phyloP scores from a whole-genome alignment of 1,139 yeast species.

The Scheffersomyces illinoinensis region DNA sequence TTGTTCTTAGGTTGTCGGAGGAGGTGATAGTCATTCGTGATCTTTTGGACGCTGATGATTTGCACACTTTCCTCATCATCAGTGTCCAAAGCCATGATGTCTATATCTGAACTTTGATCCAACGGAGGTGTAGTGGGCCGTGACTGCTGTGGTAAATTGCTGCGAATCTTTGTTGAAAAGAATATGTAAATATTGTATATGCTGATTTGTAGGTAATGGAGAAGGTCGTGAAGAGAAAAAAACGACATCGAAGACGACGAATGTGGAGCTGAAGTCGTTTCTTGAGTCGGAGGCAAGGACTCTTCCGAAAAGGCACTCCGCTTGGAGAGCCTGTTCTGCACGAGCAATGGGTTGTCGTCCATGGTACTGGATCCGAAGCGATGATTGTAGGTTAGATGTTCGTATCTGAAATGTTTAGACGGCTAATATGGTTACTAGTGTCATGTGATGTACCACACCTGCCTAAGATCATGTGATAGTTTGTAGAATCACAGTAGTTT shows the following conservation, averaged over 20 bases:
- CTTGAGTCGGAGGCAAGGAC: neutral
- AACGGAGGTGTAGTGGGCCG: neutral
- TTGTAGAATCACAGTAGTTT: no score
- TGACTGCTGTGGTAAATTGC: neutral
- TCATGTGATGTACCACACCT: neutral
- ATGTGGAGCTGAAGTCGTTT: neutral
- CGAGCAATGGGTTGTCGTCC: neutral
- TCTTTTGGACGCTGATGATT: slow-evolving; percentile 1
- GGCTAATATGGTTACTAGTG: neutral
- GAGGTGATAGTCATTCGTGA: slow-evolving; percentile 15
- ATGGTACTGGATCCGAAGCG: neutral
- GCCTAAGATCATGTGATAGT: no score
- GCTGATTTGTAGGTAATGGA: neutral
- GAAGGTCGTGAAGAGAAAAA: neutral
- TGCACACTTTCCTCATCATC: neutral
- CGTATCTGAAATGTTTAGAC: neutral
- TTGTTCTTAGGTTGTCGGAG: slow-evolving; percentile 7
- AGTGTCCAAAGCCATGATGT: neutral
- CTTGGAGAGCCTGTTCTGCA: neutral
- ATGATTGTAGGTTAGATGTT: neutral
- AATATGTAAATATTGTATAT: neutral
- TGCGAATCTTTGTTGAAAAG: neutral
- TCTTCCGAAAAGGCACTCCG: neutral
- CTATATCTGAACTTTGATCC: neutral
- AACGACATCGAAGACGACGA: neutral